Evolutionary conservation across 352 stramenopile genomes (phyloP).

Genomic region (Pythium brassicae): DNA sequence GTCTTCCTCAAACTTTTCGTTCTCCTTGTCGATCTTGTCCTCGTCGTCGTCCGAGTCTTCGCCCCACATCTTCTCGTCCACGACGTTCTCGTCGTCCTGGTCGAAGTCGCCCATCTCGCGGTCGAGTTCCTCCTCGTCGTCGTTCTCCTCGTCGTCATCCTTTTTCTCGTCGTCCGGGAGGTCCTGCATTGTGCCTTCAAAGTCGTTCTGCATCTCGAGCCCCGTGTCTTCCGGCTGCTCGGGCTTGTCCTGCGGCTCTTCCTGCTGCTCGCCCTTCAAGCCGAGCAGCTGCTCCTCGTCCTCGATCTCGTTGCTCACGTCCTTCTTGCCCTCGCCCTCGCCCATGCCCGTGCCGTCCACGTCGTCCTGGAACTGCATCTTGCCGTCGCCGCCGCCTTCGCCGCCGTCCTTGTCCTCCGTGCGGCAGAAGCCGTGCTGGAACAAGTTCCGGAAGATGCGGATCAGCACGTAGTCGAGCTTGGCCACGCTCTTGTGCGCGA

Average conservation of each 20-base stretch:
- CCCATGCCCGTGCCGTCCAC: constrained; percentile 99
- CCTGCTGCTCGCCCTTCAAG: constrained; percentile 91
- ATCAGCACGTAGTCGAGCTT: constrained; percentile 96
- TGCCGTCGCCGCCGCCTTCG: constrained; percentile 73
- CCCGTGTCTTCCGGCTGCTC: constrained; percentile 94
- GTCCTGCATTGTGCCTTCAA: constrained; percentile 99
- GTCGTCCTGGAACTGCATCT: constrained; percentile 97
- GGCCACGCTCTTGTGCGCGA: constrained; percentile 86
- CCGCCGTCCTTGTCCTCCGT: constrained; percentile 89
- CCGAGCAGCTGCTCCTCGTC: constrained; percentile 99
- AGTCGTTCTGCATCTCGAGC: constrained; percentile 99
- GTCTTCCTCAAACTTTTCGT: constrained; percentile 92
- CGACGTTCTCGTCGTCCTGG: constrained; percentile 96
- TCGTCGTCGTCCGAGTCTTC: constrained; percentile 90
- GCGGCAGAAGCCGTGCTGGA: constrained; percentile 95
- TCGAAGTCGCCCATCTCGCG: constrained; percentile 98
- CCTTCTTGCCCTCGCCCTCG: constrained; percentile 98
- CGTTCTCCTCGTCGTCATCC: constrained; percentile 79
- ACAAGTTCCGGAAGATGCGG: constrained; percentile 95
- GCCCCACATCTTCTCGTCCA: constrained; percentile 99
- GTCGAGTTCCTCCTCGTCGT: constrained; percentile 96
- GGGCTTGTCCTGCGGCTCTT: constrained; percentile 79
- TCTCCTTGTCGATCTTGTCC: constrained; percentile 95
- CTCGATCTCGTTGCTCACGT: constrained; percentile 99
- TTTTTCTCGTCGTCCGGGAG: constrained; percentile 92